These are phyloP conservation scores for Amanita pallidorosea DNA, from an alignment of 768 basidiomycete genomes.

Conservation along the genomic window DNA sequence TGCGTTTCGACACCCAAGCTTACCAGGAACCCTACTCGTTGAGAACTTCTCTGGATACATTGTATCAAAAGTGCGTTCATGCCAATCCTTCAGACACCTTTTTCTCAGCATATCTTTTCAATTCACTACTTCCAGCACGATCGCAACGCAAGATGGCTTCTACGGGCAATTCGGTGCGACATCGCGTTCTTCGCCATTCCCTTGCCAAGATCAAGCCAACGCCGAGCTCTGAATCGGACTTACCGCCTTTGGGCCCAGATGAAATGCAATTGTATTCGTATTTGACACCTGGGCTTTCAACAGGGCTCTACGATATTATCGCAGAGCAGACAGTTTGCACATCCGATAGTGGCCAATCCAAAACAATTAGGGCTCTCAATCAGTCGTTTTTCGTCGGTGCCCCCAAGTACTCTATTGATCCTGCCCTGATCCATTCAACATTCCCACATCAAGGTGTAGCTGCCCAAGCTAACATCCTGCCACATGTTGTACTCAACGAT, in stretches of 20 bases:
- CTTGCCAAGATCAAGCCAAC: too few species aligned
- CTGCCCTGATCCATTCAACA: neutral
- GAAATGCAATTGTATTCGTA: neutral
- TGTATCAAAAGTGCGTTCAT: too few species aligned
- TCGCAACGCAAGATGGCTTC: too few species aligned
- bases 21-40: too few species aligned
- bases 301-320: neutral
- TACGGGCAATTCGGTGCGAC: too few species aligned
- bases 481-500: neutral
- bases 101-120: too few species aligned
- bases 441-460: neutral
- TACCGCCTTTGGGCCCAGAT: neutral
- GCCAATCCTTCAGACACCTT: too few species aligned
- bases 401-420: neutral
- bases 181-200: too few species aligned
- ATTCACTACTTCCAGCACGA: too few species aligned
- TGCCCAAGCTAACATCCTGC: neutral
- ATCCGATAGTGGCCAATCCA: neutral
- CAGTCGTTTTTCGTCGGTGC: neutral
- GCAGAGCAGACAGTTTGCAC: neutral
- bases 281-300: neutral
- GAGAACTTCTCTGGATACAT: too few species aligned
- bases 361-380: neutral
- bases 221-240: too few species aligned
- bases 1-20: too few species aligned